phyloP scores from a whole-genome alignment of 2,329 filamentous ascomycete species.

The Fusarium globosum region DNA sequence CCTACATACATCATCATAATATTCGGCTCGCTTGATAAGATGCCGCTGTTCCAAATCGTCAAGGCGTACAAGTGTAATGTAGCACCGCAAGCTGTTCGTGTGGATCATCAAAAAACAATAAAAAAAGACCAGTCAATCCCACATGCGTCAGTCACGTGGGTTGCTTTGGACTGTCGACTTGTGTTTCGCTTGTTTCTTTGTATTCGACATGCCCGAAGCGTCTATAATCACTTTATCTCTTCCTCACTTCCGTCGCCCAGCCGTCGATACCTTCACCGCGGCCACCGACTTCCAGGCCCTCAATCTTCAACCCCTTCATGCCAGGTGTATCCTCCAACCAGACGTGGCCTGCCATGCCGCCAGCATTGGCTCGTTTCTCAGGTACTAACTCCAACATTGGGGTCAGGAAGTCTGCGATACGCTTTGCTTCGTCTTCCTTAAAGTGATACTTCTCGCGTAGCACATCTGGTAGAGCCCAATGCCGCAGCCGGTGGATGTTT shows the following conservation, averaged over 20 bases:
- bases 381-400: conserved; percentile 94
- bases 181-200: conserved; percentile 37
- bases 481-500: conserved; percentile 94
- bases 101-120: conserved; percentile 19
- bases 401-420: conserved; percentile 82
- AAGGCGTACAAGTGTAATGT: conserved; percentile 17
- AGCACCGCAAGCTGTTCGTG: conserved; percentile 14
- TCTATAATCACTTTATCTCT: conserved; percentile 64
- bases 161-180: conserved; percentile 26
- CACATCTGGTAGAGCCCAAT: conserved; percentile 95
- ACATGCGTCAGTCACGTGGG: conserved; percentile 10
- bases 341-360: conserved; percentile 87
- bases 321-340: conserved; percentile 89
- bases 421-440: conserved; percentile 80
- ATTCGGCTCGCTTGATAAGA: conserved; percentile 10
- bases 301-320: conserved; percentile 83
- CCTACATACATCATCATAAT: conserved; percentile 6
- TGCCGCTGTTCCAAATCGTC: conserved; percentile 23
- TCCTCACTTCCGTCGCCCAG: conserved; percentile 90
- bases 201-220: conserved; percentile 35
- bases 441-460: conserved; percentile 98
- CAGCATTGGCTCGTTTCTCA: conserved; percentile 91
- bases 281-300: conserved; percentile 79
- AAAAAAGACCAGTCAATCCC: conserved; percentile 27
- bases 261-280: conserved; percentile 93